Conservation (phyloP, 495 filamentous ascomycete species). For the Trichoderma erinaceum region DNA sequence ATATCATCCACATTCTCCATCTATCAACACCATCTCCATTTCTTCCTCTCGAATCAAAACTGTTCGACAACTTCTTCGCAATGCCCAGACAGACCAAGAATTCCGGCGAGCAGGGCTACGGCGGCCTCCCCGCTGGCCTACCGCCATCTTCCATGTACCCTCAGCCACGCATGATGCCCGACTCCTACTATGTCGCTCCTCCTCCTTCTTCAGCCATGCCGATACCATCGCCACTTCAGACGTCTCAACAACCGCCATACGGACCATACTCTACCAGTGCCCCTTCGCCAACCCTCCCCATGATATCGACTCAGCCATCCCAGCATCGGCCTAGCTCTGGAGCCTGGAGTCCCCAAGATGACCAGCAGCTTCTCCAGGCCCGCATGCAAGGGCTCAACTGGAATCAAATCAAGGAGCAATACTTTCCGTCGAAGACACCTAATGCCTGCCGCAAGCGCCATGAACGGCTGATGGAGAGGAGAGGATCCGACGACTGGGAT, state of each 20-base stretch:
- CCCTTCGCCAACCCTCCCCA: slow-evolving; percentile 19
- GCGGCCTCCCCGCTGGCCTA: slow-evolving; percentile 3
- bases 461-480: slow-evolving; percentile 63
- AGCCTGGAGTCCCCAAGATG: slow-evolving; percentile 59
- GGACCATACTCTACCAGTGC: slow-evolving; percentile 22
- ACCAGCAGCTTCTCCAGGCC: slow-evolving; percentile 55
- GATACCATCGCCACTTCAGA: slow-evolving; percentile 9
- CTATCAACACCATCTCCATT: not conserved
- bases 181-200: slow-evolving; percentile 13
- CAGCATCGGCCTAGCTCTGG: slow-evolving; percentile 43
- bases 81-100: slow-evolving; percentile 11
- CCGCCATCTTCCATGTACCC: slow-evolving; percentile 14
- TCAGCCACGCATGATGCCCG: slow-evolving; percentile 13
- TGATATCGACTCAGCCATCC: slow-evolving; percentile 24
- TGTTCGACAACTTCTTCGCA: not conserved
- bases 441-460: slow-evolving; percentile 79
- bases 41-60: not conserved
- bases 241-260: slow-evolving; percentile 22
- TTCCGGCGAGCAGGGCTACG: slow-evolving; percentile 6
- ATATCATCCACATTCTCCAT: not conserved
- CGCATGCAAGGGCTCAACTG: slow-evolving; percentile 61
- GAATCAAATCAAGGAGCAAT: slow-evolving; percentile 58
- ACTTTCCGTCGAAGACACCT: slow-evolving; percentile 66
- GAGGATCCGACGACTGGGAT: slow-evolving; percentile 58
- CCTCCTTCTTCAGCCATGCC: slow-evolving; percentile 13